Percentiles rank a stretch among this genome's conserved stretches.
These are phyloP conservation scores for Ramichloridium luteum DNA, from an alignment of 2,329 filamentous ascomycete species.

Conservation along the genomic window DNA sequence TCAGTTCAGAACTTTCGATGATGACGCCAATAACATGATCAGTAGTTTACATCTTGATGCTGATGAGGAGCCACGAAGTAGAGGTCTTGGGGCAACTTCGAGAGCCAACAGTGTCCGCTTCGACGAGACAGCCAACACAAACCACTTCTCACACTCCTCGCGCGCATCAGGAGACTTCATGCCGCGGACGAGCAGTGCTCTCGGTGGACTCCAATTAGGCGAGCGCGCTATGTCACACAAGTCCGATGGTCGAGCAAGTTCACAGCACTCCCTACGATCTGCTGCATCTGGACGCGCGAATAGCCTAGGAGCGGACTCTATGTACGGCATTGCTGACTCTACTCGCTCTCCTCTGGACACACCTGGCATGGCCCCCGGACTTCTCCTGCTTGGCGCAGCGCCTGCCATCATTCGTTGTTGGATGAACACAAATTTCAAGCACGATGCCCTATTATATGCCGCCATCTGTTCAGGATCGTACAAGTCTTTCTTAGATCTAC, in stretches of 20 bases:
- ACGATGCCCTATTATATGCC: slow-evolving; percentile 78
- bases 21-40: slow-evolving; percentile 67
- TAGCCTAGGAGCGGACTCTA: slow-evolving; percentile 75
- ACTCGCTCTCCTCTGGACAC: slow-evolving; percentile 60
- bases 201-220: slow-evolving; percentile 69
- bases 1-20: slow-evolving; percentile 82
- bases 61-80: slow-evolving; percentile 71
- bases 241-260: slow-evolving; percentile 89
- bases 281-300: slow-evolving; percentile 69
- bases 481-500: slow-evolving; percentile 66
- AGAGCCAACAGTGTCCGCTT: slow-evolving; percentile 95
- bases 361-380: slow-evolving; percentile 65
- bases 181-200: slow-evolving; percentile 53
- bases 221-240: slow-evolving; percentile 90
- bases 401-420: slow-evolving; percentile 94
- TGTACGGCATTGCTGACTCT: slow-evolving; percentile 50
- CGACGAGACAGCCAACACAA: slow-evolving; percentile 86
- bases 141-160: slow-evolving; percentile 73
- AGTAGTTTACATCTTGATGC: slow-evolving; percentile 73
- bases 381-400: slow-evolving; percentile 77
- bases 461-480: slow-evolving; percentile 87
- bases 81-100: slow-evolving; percentile 64
- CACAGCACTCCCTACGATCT: slow-evolving; percentile 66
- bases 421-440: slow-evolving; percentile 82
- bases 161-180: slow-evolving; percentile 75